phyloP scores from a whole-genome alignment of 768 basidiomycete genomes.

The Russula ochroleuca region DNA sequence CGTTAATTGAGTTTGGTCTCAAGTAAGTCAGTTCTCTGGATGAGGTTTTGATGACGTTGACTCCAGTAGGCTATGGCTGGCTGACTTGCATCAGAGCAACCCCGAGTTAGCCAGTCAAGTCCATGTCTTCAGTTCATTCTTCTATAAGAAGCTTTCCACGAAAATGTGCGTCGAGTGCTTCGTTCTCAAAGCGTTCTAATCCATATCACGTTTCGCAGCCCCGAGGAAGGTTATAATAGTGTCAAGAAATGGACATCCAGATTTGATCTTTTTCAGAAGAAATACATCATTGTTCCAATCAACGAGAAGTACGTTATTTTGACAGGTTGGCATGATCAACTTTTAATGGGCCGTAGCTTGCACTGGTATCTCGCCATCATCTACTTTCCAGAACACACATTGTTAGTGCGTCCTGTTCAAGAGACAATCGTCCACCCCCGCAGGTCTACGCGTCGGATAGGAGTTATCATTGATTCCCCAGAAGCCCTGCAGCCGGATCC shows the following conservation, averaged over 20 bases:
- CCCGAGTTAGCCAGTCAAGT: slow-evolving; percentile 66
- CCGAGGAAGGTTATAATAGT: slow-evolving; percentile 68
- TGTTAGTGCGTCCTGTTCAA: slow-evolving; percentile 45
- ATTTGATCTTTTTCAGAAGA: slow-evolving; percentile 83
- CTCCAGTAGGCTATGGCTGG: slow-evolving; percentile 60
- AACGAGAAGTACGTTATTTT: slow-evolving; percentile 75
- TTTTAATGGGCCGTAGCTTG: slow-evolving; percentile 45
- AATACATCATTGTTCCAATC: slow-evolving; percentile 91
- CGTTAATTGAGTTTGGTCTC: slow-evolving; percentile 91
- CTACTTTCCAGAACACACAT: slow-evolving; percentile 63
- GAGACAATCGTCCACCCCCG: slow-evolving; percentile 1
- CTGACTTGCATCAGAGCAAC: slow-evolving; percentile 48
- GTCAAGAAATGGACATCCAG: slow-evolving; percentile 94
- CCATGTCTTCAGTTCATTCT: slow-evolving; percentile 95
- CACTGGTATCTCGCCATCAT: slow-evolving; percentile 99
- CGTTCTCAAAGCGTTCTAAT: not conserved
- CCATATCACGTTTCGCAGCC: slow-evolving; percentile 31
- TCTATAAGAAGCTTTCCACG: slow-evolving; percentile 88
- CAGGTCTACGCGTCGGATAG: slow-evolving; percentile 21
- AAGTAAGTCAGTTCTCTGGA: slow-evolving; percentile 56
- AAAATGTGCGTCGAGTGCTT: slow-evolving; percentile 46
- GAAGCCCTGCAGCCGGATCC: not conserved
- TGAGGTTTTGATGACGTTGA: slow-evolving; percentile 7
- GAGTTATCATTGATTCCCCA: slow-evolving; percentile 6
- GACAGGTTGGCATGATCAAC: not conserved